A percentile compares a stretch with the other conserved stretches of the same genome.
These are phyloP conservation scores for Lecanicillium sp. DNA, from an alignment of 2,329 filamentous ascomycete species.

Conservation along the genomic window DNA sequence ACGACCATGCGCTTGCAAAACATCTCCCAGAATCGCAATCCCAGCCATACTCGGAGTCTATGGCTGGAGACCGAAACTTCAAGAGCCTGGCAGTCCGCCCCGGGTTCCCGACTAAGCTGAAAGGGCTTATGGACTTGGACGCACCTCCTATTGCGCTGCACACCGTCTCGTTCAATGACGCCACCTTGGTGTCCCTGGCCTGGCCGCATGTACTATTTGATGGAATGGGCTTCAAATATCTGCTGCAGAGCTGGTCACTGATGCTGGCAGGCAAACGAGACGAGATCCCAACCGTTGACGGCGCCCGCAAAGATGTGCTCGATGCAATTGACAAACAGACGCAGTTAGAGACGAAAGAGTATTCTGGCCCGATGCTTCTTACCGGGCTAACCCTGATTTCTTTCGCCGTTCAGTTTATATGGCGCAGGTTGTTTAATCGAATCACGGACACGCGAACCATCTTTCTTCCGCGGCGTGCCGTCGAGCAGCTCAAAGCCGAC, in stretches of 20 bases:
- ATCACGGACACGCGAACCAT: background rate
- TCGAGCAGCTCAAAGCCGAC: constrained; percentile 17
- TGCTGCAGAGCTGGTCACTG: constrained; percentile 39
- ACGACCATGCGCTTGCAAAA: background rate
- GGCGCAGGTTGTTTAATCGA: constrained; percentile 6
- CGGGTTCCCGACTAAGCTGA: background rate
- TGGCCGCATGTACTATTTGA: constrained; percentile 43
- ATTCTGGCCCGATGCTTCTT: constrained; percentile 1
- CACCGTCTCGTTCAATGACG: constrained; percentile 40
- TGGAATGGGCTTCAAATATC: constrained; percentile 32
- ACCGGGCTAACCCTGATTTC: background rate
- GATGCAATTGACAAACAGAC: background rate
- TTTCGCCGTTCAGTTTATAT: constrained; percentile 1
- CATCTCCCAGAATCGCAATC: constrained; percentile 1
- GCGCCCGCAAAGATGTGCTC: constrained; percentile 7
- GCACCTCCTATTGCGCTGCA: constrained; percentile 3
- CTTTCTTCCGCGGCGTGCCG: background rate
- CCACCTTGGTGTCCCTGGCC: constrained; percentile 38
- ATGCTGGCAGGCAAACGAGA: constrained; percentile 36
- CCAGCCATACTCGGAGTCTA: background rate
- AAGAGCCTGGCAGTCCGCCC: background rate
- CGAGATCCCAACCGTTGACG: constrained; percentile 30
- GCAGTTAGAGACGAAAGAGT: background rate
- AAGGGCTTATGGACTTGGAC: background rate
- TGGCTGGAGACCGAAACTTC: background rate